Evolutionary conservation across 176 grass and related monocot species (phyloP).

Genomic region (Zoysia pacifica): DNA sequence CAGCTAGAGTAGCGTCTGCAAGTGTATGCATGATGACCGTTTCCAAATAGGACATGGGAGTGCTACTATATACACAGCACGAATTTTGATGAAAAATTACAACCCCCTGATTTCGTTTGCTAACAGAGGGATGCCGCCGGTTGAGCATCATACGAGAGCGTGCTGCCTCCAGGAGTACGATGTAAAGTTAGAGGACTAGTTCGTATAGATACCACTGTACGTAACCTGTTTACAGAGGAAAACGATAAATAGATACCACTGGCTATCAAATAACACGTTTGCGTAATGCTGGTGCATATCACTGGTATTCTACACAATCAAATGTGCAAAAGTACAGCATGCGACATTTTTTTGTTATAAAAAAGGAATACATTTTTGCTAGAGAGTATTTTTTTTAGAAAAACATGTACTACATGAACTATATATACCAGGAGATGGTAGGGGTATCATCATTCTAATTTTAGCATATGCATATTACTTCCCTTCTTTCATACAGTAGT

Average conservation of each 20-base stretch:
- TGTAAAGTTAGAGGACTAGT: not conserved
- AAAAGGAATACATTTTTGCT: not conserved
- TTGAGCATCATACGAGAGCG: slow-evolving; percentile 4
- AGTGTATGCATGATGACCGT: slow-evolving; percentile 5
- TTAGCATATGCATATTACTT: not conserved
- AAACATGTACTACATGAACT: too few species aligned
- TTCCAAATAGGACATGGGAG: not conserved
- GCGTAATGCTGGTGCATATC: too few species aligned
- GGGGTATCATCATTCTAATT: not conserved
- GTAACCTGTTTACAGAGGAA: too few species aligned
- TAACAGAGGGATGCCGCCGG: not conserved
- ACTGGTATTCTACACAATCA: not conserved
- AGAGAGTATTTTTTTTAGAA: too few species aligned
- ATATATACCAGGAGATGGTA: too few species aligned
- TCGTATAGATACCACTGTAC: too few species aligned
- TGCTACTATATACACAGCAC: not conserved
- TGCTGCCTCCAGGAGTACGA: not conserved
- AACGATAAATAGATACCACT: too few species aligned
- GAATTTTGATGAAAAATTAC: not conserved
- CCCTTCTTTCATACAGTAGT: slow-evolving; percentile 9
- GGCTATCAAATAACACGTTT: too few species aligned
- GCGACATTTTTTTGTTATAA: not conserved
- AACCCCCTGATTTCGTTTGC: not conserved
- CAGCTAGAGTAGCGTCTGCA: not conserved
- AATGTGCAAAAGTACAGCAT: not conserved